Evolutionary conservation across 2,329 filamentous ascomycete genomes (phyloP).

Genomic region (Laburnicola sp.): DNA sequence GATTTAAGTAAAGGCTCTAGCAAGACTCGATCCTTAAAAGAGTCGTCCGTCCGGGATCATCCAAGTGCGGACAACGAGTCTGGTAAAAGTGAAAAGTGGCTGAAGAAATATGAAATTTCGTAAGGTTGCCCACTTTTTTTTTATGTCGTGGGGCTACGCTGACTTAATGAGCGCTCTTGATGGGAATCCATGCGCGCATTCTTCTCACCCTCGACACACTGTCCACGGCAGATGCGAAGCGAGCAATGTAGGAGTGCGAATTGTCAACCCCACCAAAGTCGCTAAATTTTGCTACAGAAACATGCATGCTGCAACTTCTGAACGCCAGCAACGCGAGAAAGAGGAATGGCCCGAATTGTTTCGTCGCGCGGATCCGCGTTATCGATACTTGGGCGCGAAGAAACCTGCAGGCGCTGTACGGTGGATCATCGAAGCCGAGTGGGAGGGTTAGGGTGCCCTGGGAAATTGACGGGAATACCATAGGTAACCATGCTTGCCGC

Average conservation of each 20-base stretch:
- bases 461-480: no score
- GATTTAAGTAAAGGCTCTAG: no score
- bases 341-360: constrained; percentile 20
- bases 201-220: constrained; percentile 13
- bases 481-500: no score
- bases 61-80: no score
- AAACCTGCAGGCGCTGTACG: constrained; percentile 13
- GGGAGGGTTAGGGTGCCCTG: constrained; percentile 10
- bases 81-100: no score
- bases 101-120: no score
- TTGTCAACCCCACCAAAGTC: constrained; percentile 9
- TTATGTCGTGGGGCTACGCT: no score
- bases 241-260: constrained; percentile 15
- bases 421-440: constrained; percentile 20
- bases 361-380: constrained; percentile 13
- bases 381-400: constrained; percentile 15
- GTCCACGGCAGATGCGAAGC: constrained; percentile 12
- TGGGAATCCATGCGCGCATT: constrained; percentile 14
- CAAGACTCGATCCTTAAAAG: no score
- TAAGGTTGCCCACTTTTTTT: no score
- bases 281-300: constrained; percentile 15
- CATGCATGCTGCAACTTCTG: constrained; percentile 20
- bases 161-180: no score
- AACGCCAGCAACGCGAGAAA: constrained; percentile 19
- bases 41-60: no score